These are phyloP conservation scores for Massarina eburnea DNA, from an alignment of 2,329 filamentous ascomycete species.

Conservation along the genomic window DNA sequence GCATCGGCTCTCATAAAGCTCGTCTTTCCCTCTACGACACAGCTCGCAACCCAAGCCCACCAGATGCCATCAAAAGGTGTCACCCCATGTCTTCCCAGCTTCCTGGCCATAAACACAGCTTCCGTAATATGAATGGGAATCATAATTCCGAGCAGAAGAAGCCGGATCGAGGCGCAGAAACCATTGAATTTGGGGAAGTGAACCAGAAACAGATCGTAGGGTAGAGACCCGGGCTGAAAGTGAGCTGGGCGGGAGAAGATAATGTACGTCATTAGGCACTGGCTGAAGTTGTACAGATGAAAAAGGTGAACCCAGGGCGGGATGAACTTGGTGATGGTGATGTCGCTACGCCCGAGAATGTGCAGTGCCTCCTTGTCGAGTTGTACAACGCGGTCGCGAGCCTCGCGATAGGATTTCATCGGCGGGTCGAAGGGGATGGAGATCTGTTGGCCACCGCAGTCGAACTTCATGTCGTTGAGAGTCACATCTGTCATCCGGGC, in stretches of 20 bases:
- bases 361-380: constrained; percentile 66
- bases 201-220: constrained; percentile 48
- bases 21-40: constrained; percentile 57
- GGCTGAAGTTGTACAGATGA: constrained; percentile 57
- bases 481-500: constrained; percentile 68
- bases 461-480: constrained; percentile 63
- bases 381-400: constrained; percentile 69
- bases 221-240: constrained; percentile 35
- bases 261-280: constrained; percentile 39
- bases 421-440: constrained; percentile 69
- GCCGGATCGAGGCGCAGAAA: constrained; percentile 62
- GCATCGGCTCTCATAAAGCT: constrained; percentile 45
- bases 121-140: constrained; percentile 68
- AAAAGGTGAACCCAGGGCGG: constrained; percentile 49
- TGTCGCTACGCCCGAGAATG: constrained; percentile 62
- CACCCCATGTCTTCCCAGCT: constrained; percentile 56
- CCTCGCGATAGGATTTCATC: constrained; percentile 67
- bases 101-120: constrained; percentile 51
- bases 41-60: constrained; percentile 57
- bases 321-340: constrained; percentile 56
- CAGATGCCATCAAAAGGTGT: constrained; percentile 51
- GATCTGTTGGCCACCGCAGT: constrained; percentile 52
- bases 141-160: constrained; percentile 60
- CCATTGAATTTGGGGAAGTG: constrained; percentile 57
- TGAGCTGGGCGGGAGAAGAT: constrained; percentile 31